Evolutionary conservation across 2,329 filamentous ascomycete genomes (phyloP), one percentile per base, ranked within the genome.

Genomic region (Aureobasidium musti): DNA sequence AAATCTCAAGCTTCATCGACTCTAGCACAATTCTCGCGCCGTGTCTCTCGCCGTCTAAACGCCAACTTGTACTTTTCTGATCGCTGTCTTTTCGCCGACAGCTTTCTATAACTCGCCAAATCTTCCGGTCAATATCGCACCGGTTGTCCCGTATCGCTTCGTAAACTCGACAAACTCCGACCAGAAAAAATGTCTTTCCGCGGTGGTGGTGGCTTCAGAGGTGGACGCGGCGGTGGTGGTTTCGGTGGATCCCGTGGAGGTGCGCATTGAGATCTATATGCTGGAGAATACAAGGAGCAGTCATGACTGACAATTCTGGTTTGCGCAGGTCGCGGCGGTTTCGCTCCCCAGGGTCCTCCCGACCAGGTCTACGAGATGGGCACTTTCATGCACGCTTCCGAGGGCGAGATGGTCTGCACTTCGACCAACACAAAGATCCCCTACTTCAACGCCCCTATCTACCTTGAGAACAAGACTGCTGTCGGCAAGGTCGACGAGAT

Each of bases 401-500:
- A 99, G 81, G 94, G 94, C 78, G 95, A 99, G 81, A 95, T 99
- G 86, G 90, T 99, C 73, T 97, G 94, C 90, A 89, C 92, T 80
- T 96, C 91, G 72, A 89, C 90, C 80, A 98, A 97, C 84, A 83
- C 90, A 74, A 98, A 98, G 82, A 90, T 99, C 71, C 95, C 95
- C 69, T 96, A 96, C 83, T 99, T 99, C 89, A 98, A 97, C 84
- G 95, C 95, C 69, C 92, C 92, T 72, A 96, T 99, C 79, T 99
- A 95, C 83, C 89, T 98, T 75, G 94, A 98, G 86, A 99, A 98
- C 85, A 99, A 98, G 61, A 50, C 67, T 49, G 60, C 69, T 35
- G 73, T 99, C 78, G 95, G 95, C 79, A 98, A 98, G 82, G 91
- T 99, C 77, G 95, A 99, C 82, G 95, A 99, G 82, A 91, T 99